These are phyloP conservation scores for Aspergillus sclerotiicarbonarius DNA, from an alignment of 495 filamentous ascomycete species.

Conservation along the genomic window DNA sequence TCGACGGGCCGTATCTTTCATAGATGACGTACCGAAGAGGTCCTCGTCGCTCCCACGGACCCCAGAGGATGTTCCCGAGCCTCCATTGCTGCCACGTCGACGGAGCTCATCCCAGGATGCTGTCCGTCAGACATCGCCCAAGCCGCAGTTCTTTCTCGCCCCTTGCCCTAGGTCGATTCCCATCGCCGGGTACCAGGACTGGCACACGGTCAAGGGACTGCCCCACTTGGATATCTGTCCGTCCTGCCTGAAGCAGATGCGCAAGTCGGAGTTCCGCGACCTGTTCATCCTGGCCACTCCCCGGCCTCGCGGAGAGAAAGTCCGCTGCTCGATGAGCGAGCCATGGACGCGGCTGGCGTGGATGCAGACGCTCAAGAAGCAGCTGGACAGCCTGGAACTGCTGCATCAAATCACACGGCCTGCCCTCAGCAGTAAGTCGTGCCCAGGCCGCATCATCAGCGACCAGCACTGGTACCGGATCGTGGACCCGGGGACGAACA, in stretches of 20 bases:
- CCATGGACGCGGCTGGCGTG: slow-evolving; percentile 69
- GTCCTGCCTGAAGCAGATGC: slow-evolving; percentile 56
- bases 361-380: slow-evolving; percentile 59
- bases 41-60: slow-evolving; percentile 4
- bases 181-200: slow-evolving; percentile 55
- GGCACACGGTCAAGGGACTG: slow-evolving; percentile 61
- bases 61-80: slow-evolving; percentile 6
- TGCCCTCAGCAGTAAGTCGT: slow-evolving; percentile 42
- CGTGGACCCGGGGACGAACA: slow-evolving; percentile 50
- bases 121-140: slow-evolving; percentile 17
- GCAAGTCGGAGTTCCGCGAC: slow-evolving; percentile 50
- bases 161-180: slow-evolving; percentile 54
- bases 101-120: slow-evolving; percentile 12
- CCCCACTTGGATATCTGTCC: slow-evolving; percentile 63
- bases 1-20: slow-evolving; percentile 28
- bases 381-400: slow-evolving; percentile 50
- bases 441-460: slow-evolving; percentile 49
- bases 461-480: slow-evolving; percentile 59
- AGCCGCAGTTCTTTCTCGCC: slow-evolving; percentile 37
- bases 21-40: slow-evolving; percentile 15
- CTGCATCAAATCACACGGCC: slow-evolving; percentile 51
- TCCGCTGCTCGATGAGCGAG: slow-evolving; percentile 58
- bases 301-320: slow-evolving; percentile 37
- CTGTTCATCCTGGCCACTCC: slow-evolving; percentile 49
- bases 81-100: slow-evolving; percentile 5